These are phyloP conservation scores for Polytolypa hystricis DNA, from an alignment of 2,329 filamentous ascomycete species.

Conservation along the genomic window DNA sequence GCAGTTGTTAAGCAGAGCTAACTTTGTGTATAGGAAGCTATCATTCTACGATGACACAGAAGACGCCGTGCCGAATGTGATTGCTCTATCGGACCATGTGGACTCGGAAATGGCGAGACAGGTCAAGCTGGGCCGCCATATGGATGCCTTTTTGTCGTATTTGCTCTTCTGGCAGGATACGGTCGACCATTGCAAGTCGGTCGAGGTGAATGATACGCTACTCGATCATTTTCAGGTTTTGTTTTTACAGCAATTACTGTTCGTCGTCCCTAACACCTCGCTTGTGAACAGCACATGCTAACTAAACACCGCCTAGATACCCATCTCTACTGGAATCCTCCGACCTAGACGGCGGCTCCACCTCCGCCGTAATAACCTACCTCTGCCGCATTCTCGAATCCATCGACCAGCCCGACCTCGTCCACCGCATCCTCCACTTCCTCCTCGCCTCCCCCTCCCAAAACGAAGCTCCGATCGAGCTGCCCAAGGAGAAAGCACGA, in stretches of 20 bases:
- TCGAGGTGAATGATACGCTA: slow-evolving; percentile 83
- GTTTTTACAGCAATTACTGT: slow-evolving; percentile 90
- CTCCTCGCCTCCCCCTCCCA: slow-evolving; percentile 61
- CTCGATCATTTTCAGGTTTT: slow-evolving; percentile 96
- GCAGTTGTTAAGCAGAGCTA: slow-evolving; percentile 49
- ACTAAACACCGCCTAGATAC: slow-evolving; percentile 47
- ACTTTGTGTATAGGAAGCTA: slow-evolving; percentile 48
- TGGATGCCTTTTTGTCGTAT: slow-evolving; percentile 89
- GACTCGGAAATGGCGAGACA: slow-evolving; percentile 61
- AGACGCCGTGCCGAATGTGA: slow-evolving; percentile 62
- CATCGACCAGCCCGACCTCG: slow-evolving; percentile 84
- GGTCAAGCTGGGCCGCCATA: slow-evolving; percentile 74
- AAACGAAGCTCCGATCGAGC: slow-evolving; percentile 29
- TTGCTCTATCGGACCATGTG: slow-evolving; percentile 81
- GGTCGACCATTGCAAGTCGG: slow-evolving; percentile 83
- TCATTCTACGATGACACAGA: slow-evolving; percentile 68
- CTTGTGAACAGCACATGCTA: background rate
- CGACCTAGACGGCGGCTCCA: slow-evolving; percentile 91
- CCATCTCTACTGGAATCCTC: slow-evolving; percentile 93
- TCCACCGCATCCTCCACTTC: slow-evolving; percentile 87
- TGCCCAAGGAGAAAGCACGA: slow-evolving; percentile 48
- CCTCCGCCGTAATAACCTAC: slow-evolving; percentile 90
- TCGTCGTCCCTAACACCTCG: slow-evolving; percentile 26
- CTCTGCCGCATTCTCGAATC: slow-evolving; percentile 81
- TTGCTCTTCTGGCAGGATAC: slow-evolving; percentile 98